phyloP scores from a whole-genome alignment of 352 stramenopile species.

The Globisporangium echinulatum region DNA sequence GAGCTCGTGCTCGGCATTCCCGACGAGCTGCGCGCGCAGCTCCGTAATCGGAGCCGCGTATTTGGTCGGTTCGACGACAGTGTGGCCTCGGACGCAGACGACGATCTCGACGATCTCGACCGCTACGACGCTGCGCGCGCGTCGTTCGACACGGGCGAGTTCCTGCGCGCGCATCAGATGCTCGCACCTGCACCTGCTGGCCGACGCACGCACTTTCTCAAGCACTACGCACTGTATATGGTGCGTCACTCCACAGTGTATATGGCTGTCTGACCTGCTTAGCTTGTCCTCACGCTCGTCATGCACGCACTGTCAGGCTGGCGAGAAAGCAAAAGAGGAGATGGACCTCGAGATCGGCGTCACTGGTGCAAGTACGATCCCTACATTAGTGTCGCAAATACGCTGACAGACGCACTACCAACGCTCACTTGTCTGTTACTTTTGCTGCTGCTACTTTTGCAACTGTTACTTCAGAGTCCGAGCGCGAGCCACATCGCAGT shows the following conservation, averaged over 20 bases:
- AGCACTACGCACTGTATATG: conserved; percentile 71
- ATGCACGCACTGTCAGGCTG: conserved; percentile 27
- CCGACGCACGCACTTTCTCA: conserved; percentile 55
- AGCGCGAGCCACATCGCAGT: conserved; percentile 30
- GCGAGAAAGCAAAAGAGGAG: conserved; percentile 79
- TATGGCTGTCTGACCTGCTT: not conserved
- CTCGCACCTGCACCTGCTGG: conserved; percentile 15
- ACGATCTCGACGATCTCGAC: conserved; percentile 18
- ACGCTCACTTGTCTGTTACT: too few species aligned
- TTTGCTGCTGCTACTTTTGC: not conserved
- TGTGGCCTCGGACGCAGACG: not conserved
- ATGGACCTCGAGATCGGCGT: conserved; percentile 69
- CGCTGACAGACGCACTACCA: not conserved
- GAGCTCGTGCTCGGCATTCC: conserved; percentile 73
- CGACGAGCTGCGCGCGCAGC: conserved; percentile 20
- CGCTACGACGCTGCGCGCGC: conserved; percentile 60
- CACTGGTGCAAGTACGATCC: conserved; percentile 31
- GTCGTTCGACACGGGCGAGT: conserved; percentile 70
- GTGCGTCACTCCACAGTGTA: conserved; percentile 10
- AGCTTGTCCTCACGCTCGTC: not conserved
- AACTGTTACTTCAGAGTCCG: conserved; percentile 17
- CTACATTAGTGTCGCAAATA: not conserved
- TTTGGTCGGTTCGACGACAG: conserved; percentile 4
- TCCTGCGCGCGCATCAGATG: conserved; percentile 63
- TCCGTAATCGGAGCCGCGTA: conserved; percentile 15